phyloP scores from a whole-genome alignment of 2,329 filamentous ascomycete genomes.

The Mycogone perniciosa region DNA sequence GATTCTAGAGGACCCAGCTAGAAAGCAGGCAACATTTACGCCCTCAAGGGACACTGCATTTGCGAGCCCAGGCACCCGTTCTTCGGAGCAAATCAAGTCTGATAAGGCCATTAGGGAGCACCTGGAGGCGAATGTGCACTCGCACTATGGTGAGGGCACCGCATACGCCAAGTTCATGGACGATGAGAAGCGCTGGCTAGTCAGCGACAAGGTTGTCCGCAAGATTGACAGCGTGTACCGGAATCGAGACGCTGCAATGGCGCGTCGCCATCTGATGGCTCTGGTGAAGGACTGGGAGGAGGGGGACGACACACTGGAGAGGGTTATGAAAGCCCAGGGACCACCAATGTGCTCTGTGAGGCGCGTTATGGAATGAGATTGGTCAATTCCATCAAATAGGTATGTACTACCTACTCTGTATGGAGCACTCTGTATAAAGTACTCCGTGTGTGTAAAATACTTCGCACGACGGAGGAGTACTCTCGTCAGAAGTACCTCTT shows the following conservation, averaged over 20 bases:
- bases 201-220: slow-evolving; percentile 35
- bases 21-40: slow-evolving; percentile 21
- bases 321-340: slow-evolving; percentile 27
- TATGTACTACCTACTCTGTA: too few species aligned
- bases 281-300: slow-evolving; percentile 36
- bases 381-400: too few species aligned
- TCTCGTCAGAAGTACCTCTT: not conserved
- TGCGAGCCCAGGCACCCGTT: slow-evolving; percentile 19
- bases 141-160: slow-evolving; percentile 24
- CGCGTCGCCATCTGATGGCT: slow-evolving; percentile 28
- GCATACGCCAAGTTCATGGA: slow-evolving; percentile 27
- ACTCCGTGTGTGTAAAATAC: not conserved
- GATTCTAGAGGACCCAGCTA: slow-evolving; percentile 26
- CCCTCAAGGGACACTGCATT: slow-evolving; percentile 24
- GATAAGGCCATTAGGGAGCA: slow-evolving; percentile 26
- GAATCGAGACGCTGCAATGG: slow-evolving; percentile 33
- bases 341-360: slow-evolving; percentile 12
- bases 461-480: not conserved
- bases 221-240: slow-evolving; percentile 40
- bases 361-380: too few species aligned
- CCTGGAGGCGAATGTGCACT: slow-evolving; percentile 25
- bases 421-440: too few species aligned
- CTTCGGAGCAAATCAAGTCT: slow-evolving; percentile 19
- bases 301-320: slow-evolving; percentile 31
- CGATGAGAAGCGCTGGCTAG: slow-evolving; percentile 34